These are phyloP conservation scores for Aspergillus chevalieri DNA, from an alignment of 2,329 filamentous ascomycete species.

Conservation along the genomic window DNA sequence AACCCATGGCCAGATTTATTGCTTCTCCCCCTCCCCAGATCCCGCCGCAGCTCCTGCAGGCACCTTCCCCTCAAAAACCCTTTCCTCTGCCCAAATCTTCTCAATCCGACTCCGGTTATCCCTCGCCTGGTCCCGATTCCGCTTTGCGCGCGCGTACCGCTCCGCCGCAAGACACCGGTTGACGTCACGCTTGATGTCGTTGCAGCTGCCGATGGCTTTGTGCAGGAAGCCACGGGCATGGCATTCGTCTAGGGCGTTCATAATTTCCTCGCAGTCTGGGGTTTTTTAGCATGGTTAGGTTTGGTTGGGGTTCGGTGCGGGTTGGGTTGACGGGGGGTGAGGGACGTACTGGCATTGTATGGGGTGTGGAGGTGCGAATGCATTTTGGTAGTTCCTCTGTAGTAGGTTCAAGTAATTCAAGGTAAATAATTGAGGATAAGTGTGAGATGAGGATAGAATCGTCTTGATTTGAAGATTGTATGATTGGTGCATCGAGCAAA, in stretches of 20 bases:
- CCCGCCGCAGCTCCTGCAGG: conserved; percentile 2
- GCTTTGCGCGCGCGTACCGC: conserved; percentile 67
- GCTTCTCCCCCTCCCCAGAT: conserved; percentile 1
- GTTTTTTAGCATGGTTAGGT: conserved; percentile 10
- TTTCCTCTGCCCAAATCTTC: conserved; percentile 65
- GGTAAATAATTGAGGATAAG: background rate
- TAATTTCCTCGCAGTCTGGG: conserved; percentile 87
- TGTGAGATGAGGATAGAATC: no score
- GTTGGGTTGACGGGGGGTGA: background rate
- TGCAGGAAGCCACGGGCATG: conserved; percentile 87
- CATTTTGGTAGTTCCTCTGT: conserved; percentile 52
- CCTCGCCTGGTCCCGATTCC: conserved; percentile 66
- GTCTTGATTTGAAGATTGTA: background rate
- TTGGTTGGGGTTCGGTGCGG: background rate
- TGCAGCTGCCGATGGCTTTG: conserved; percentile 88
- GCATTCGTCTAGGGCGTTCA: conserved; percentile 90
- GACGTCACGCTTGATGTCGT: conserved; percentile 73
- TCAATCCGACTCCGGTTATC: conserved; percentile 68
- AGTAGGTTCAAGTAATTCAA: conserved; percentile 2
- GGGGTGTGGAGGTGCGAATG: conserved; percentile 96
- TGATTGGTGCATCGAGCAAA: conserved; percentile 8
- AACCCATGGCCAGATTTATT: background rate
- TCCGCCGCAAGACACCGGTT: conserved; percentile 79
- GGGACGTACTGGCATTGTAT: conserved; percentile 68
- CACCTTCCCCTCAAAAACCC: conserved; percentile 16